These are phyloP conservation scores for Solanum virginianum DNA, from an alignment of 257 asterid species.

Conservation along the genomic window DNA sequence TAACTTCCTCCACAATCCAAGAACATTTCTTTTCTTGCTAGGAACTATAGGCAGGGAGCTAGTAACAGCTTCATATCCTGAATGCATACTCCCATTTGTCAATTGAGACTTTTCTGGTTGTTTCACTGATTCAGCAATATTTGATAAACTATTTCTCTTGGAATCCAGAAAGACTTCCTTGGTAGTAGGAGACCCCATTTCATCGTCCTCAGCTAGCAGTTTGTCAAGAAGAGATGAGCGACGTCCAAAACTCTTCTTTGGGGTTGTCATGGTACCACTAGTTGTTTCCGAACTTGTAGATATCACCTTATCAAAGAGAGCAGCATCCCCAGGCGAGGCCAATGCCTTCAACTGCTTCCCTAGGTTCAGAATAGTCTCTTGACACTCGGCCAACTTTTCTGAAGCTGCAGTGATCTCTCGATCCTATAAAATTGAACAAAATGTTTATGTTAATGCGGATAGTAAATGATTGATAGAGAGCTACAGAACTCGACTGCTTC, in stretches of 20 bases:
- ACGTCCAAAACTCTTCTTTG: conserved; percentile 20
- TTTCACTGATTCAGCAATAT: conserved; percentile 10
- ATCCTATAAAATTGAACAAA: conserved; percentile 33
- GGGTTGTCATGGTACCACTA: conserved; percentile 22
- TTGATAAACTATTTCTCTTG: conserved; percentile 7
- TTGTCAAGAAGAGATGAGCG: conserved; percentile 60
- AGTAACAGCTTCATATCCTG: conserved; percentile 16
- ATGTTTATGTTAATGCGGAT: not conserved
- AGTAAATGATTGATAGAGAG: not conserved
- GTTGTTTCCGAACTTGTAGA: conserved; percentile 21
- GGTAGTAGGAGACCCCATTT: conserved; percentile 15
- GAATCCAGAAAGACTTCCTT: conserved; percentile 27
- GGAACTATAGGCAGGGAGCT: conserved; percentile 48
- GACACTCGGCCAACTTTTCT: conserved; percentile 81
- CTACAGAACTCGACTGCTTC: not conserved
- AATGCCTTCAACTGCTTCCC: conserved; percentile 85
- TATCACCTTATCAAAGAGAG: conserved; percentile 36
- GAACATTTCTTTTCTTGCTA: conserved; percentile 35
- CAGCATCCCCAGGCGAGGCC: conserved; percentile 51
- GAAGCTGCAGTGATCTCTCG: conserved; percentile 74
- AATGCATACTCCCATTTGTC: conserved; percentile 2
- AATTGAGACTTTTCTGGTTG: conserved; percentile 6
- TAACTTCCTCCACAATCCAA: conserved; percentile 48
- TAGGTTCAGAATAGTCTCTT: conserved; percentile 68
- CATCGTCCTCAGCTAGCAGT: conserved; percentile 64